Conservation (phyloP, 2,329 filamentous ascomycete species). For the Fusarium anguioides region DNA sequence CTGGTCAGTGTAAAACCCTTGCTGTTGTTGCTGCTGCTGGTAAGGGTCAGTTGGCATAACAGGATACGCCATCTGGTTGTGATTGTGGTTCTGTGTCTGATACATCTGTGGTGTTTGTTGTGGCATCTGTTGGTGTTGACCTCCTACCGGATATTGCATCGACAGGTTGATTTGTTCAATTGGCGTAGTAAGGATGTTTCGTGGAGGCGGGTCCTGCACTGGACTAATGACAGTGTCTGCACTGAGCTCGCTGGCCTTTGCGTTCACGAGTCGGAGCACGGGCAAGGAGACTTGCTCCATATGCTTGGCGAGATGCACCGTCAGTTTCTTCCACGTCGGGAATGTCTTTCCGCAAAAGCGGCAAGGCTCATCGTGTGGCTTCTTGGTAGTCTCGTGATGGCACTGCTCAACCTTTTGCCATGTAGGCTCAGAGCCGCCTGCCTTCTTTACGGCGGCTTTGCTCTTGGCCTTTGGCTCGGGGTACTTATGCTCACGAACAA, state of each 20-base stretch:
- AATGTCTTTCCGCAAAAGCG: constrained; percentile 87
- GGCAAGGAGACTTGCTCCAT: constrained; percentile 94
- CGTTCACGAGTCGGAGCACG: constrained; percentile 71
- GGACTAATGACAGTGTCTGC: constrained; percentile 75
- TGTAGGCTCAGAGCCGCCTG: constrained; percentile 69
- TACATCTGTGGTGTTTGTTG: constrained; percentile 38
- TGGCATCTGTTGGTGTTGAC: constrained; percentile 36
- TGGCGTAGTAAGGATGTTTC: constrained; percentile 47
- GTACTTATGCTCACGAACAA: constrained; percentile 91
- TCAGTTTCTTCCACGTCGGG: constrained; percentile 90
- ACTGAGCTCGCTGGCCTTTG: constrained; percentile 59
- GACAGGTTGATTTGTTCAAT: constrained; percentile 37
- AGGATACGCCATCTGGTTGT: constrained; percentile 42
- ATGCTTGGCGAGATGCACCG: constrained; percentile 92
- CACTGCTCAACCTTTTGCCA: constrained; percentile 84
- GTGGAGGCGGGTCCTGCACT: constrained; percentile 63
- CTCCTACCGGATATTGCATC: constrained; percentile 34
- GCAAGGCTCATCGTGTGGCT: constrained; percentile 81
- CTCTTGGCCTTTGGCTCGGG: constrained; percentile 83
- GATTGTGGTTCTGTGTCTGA: constrained; percentile 26
- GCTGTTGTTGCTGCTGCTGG: constrained; percentile 13
- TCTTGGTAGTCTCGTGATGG: constrained; percentile 73
- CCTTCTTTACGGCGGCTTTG: constrained; percentile 73
- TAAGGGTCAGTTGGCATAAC: constrained; percentile 44
- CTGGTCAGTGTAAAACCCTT: constrained; percentile 43